These are phyloP conservation scores for Phytophthora uliginosa DNA, from an alignment of 352 stramenopile species.

Conservation along the genomic window DNA sequence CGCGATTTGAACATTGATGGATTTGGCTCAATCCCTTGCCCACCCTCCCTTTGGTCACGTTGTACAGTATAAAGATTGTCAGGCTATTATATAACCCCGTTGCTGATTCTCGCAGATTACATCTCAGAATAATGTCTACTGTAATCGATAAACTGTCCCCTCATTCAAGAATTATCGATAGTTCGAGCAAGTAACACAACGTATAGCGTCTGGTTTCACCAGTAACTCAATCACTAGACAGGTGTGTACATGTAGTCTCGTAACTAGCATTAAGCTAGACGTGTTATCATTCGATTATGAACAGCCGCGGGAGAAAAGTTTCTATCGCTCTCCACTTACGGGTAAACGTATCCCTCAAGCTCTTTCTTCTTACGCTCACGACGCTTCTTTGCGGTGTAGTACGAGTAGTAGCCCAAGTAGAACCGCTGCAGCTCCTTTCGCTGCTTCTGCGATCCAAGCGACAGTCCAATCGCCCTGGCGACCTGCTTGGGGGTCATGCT, in stretches of 20 bases:
- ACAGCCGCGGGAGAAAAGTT: neutral
- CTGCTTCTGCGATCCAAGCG: neutral
- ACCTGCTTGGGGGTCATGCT: conserved; percentile 9
- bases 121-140: no score
- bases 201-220: no score
- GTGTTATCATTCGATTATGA: neutral
- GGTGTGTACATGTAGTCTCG: neutral
- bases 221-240: no score
- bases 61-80: no score
- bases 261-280: neutral
- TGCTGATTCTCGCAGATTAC: no score
- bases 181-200: no score
- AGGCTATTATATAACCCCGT: no score
- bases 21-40: no score
- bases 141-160: no score
- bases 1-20: no score
- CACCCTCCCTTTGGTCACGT: no score
- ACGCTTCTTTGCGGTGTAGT: conserved; percentile 10
- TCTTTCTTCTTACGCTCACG: neutral
- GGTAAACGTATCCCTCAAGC: neutral
- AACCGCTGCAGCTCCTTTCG: conserved; percentile 13
- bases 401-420: conserved; percentile 29
- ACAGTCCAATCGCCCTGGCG: conserved; percentile 2
- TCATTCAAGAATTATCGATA: no score
- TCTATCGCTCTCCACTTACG: neutral